Percentiles rank a stretch among this genome's conserved stretches.
These are phyloP conservation scores for Schizothecium vesticola DNA, from an alignment of 495 filamentous ascomycete species.

Conservation along the genomic window DNA sequence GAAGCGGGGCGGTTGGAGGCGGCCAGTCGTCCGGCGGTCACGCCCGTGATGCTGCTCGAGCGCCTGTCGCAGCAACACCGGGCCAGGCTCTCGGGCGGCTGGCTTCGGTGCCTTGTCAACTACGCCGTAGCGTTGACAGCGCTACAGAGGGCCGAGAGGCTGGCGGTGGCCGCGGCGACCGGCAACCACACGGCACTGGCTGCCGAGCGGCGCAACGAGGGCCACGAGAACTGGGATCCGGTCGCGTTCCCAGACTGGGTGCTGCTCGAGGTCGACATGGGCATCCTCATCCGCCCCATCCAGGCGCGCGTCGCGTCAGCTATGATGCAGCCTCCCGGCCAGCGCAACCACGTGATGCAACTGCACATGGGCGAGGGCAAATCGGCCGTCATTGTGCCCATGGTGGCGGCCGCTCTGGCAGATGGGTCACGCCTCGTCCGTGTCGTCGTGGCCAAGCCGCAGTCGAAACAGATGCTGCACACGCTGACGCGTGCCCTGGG, in stretches of 20 bases:
- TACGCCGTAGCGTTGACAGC: constrained; percentile 31
- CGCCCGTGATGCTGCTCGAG: no score
- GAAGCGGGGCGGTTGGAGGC: no score
- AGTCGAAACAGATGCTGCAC: constrained; percentile 54
- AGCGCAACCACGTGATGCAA: constrained; percentile 51
- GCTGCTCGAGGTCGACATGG: constrained; percentile 56
- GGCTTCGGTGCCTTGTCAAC: background rate
- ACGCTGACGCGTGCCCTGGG: constrained; percentile 54
- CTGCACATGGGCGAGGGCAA: constrained; percentile 71
- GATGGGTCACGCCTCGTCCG: constrained; percentile 46
- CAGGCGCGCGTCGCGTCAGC: constrained; percentile 51
- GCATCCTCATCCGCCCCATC: constrained; percentile 52
- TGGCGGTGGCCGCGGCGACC: constrained; percentile 10
- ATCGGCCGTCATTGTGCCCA: constrained; percentile 59
- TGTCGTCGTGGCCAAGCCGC: constrained; percentile 55
- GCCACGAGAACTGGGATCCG: constrained; percentile 50
- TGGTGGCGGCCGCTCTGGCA: constrained; percentile 51
- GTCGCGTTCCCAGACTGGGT: constrained; percentile 48
- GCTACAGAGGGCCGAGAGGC: constrained; percentile 30
- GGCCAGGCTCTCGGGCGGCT: no score
- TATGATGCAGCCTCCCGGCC: constrained; percentile 48
- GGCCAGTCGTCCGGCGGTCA: no score
- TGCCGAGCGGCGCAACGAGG: constrained; percentile 44
- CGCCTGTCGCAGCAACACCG: no score
- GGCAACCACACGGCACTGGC: background rate